phyloP scores from a whole-genome alignment of 192 early-diverging fungal species.

The Rhizoclosmatium sp. region DNA sequence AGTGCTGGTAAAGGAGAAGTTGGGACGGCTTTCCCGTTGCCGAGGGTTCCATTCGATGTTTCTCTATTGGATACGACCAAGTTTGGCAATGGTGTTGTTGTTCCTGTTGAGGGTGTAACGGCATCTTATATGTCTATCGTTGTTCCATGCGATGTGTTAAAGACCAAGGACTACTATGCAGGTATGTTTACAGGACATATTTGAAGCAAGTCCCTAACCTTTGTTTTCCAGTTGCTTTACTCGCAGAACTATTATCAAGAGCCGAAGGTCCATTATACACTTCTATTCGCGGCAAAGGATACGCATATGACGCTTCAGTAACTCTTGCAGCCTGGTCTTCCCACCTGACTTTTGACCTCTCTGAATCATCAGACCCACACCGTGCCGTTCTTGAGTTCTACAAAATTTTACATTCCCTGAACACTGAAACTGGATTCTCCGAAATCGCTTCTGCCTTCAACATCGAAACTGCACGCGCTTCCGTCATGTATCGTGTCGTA shows the following conservation, averaged over 20 bases:
- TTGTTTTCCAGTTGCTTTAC: slow-evolving; percentile 53
- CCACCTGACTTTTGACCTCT: slow-evolving; percentile 55
- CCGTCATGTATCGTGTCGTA: slow-evolving; percentile 52
- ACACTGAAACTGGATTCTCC: slow-evolving; percentile 54
- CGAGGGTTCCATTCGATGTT: slow-evolving; percentile 42
- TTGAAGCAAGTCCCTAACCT: background rate
- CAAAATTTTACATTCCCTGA: slow-evolving; percentile 48
- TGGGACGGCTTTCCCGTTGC: slow-evolving; percentile 58
- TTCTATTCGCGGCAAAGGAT: slow-evolving; percentile 74
- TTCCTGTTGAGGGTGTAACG: slow-evolving; percentile 57
- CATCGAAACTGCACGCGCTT: slow-evolving; percentile 62
- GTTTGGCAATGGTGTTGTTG: slow-evolving; percentile 50
- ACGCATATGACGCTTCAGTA: slow-evolving; percentile 76
- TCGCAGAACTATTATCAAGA: slow-evolving; percentile 74
- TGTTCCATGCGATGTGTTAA: slow-evolving; percentile 62
- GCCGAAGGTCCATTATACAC: slow-evolving; percentile 81
- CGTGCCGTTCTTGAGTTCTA: slow-evolving; percentile 55
- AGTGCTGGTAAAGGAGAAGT: background rate
- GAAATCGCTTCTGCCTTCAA: slow-evolving; percentile 50
- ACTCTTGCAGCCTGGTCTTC: slow-evolving; percentile 63
- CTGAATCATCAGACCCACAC: slow-evolving; percentile 58
- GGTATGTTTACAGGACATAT: slow-evolving; percentile 26
- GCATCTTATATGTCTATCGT: slow-evolving; percentile 56
- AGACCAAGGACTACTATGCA: slow-evolving; percentile 57
- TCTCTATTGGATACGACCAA: slow-evolving; percentile 22